These are phyloP conservation scores for Edaphochlamys debaryana DNA, from an alignment of 139 green algal species.

Conservation along the genomic window DNA sequence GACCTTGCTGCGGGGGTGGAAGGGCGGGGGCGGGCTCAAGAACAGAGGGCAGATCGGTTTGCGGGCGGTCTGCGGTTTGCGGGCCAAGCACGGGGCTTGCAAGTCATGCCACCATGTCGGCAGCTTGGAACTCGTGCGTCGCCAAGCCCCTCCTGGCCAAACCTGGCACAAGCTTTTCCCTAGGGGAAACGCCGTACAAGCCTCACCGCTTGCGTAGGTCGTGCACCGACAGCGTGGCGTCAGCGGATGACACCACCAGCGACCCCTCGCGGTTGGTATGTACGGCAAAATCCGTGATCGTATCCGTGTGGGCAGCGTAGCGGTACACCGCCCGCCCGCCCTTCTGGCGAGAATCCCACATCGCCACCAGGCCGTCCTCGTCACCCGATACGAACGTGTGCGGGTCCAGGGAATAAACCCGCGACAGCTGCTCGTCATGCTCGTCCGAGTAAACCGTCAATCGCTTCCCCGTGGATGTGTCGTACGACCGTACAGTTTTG, in stretches of 20 bases:
- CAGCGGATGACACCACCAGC: constrained; percentile 79
- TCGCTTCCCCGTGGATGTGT: constrained; percentile 56
- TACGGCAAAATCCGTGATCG: constrained; percentile 76
- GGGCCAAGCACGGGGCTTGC: too few relatives aligned
- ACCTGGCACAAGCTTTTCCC: too few relatives aligned
- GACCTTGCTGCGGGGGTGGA: constrained; percentile 4
- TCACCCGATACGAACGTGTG: constrained; percentile 73
- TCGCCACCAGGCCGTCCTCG: constrained; percentile 78
- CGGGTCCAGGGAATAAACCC: constrained; percentile 52
- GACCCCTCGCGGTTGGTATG: constrained; percentile 41
- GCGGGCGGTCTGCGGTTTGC: background rate
- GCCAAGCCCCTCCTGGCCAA: too few relatives aligned
- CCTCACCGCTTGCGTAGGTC: constrained; percentile 60
- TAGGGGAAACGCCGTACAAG: too few relatives aligned
- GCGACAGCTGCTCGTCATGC: constrained; percentile 70
- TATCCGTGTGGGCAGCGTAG: constrained; percentile 80
- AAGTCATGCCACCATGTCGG: too few relatives aligned
- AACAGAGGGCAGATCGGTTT: background rate
- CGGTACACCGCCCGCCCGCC: constrained; percentile 18
- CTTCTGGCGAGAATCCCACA: constrained; percentile 86
- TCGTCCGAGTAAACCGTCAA: constrained; percentile 55
- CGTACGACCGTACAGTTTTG: constrained; percentile 33
- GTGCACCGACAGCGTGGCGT: constrained; percentile 84
- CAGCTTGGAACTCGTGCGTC: background rate
- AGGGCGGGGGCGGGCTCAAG: background rate